Evolutionary conservation across 108 stramenopile species (phyloP), one percentile per base, ranked within the genome.

Genomic region (Skeletonema menzelii): DNA sequence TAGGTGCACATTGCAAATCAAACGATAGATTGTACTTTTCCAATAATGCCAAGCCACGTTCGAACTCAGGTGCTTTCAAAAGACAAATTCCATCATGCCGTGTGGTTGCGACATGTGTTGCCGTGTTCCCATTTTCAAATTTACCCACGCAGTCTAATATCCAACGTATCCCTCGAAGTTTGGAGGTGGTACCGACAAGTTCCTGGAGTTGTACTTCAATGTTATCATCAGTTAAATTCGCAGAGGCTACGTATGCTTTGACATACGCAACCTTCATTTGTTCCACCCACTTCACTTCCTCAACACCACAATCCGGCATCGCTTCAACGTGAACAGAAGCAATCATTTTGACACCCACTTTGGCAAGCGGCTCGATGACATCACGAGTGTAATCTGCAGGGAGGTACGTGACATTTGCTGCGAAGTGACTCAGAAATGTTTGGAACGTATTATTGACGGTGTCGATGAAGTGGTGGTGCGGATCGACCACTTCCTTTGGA

Each of bases 1-100:
- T 84, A 8, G 92, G 92, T 22, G 89, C 88, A 63, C 92, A 93
- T 75, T 93, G 92, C 47, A 93, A 75, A 83, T 93, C 89, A 67
- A 91, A 93, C 0, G 84, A 80, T 24, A 89, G 61, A 28, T 72
- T 65, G 65, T 83, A 63, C 34, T 71, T 69, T 38, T 70, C 87
- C 72, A 93, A 77, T 14, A 70, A 26, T 20, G 73, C 82, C 66
- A 88, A 87, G 5, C 92, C 92, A 12, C 75, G 70, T 82, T 91
- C 89, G 63, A 93, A 91, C 37, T 63, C 74, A 11, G 85, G 76
- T 12, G 82, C 64, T 62, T 87, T 79, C 10, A 90, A 44, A 67
- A 86, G 84, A 58, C 88, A 89, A 27, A 86, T 76, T 8, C 84
- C 80, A 78, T 82, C 85, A 72, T 91, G 89, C 5, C 89, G 73